phyloP scores from a whole-genome alignment of 139 green algal genomes.

The Asterochloris sp. region DNA sequence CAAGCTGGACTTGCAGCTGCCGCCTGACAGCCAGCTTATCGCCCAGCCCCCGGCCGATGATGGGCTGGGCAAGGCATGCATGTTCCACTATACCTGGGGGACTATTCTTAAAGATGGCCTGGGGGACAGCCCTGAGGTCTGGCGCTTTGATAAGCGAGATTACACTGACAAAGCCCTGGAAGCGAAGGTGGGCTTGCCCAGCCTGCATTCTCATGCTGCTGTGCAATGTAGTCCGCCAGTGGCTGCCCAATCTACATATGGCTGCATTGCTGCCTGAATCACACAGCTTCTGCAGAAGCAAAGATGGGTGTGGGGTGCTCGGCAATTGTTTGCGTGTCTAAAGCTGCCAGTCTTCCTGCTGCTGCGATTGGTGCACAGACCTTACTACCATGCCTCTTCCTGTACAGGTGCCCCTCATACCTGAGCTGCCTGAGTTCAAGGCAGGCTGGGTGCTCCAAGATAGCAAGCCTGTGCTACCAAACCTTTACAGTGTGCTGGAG shows the following conservation, averaged over 20 bases:
- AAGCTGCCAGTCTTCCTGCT: background rate
- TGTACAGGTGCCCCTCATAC: constrained; percentile 50
- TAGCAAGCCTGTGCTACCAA: constrained; percentile 39
- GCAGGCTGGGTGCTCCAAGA: constrained; percentile 58
- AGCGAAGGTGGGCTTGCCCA: constrained; percentile 41
- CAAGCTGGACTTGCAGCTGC: constrained; percentile 31
- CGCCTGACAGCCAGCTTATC: constrained; percentile 58
- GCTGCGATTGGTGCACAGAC: background rate
- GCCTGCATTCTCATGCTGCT: background rate
- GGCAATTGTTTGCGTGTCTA: background rate
- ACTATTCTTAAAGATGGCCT: constrained; percentile 23
- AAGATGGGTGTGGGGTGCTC: background rate
- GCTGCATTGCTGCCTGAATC: background rate
- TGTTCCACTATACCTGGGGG: constrained; percentile 92
- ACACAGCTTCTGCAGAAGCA: background rate
- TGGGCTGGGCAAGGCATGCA: constrained; percentile 53
- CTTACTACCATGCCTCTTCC: background rate
- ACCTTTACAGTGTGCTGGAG: constrained; percentile 49
- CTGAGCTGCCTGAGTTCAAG: constrained; percentile 34
- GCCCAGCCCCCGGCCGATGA: constrained; percentile 82
- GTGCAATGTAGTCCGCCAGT: background rate
- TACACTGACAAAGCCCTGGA: constrained; percentile 43
- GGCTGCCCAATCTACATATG: background rate
- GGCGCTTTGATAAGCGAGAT: constrained; percentile 75
- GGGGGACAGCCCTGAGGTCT: constrained; percentile 51